Evolutionary conservation across 345 rosid species (phyloP), one percentile per base, ranked within the genome.

Genomic region (Gossypium anomalum): DNA sequence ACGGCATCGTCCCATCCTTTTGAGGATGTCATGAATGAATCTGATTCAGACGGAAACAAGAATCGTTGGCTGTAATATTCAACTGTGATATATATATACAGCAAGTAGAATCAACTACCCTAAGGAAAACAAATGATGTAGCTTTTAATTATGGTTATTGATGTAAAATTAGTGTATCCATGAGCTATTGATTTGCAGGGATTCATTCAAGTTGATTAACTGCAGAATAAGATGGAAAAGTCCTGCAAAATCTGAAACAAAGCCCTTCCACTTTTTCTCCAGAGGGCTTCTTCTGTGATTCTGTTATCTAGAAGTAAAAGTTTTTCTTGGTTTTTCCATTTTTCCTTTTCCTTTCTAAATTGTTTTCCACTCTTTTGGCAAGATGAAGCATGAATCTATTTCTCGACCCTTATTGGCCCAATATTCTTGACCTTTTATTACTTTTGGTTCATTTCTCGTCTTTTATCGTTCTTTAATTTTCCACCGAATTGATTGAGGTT

Each of bases 1-100:
- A 87, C 83, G 92, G 93, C 16, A 89, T 92, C 77, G 98, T 94
- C 56, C 97, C 98, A 0, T 77, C 94, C 27, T 88, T 85, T 61
- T 87, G 72, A 76, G 27, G 38, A 2, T 3, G 17, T 17, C 10
- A 57, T 38, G 29, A 17, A 70, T 52, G 59, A 49, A 70, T 70
- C 43, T 25, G 55, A 10, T 7, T 5, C 15, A 27, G 16, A 27
- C n/a, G 43, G 7, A 60, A 27, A 60, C 3, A 14, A 27, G 38
- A 60, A 25, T n/a, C 19, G 41, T 34, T 34, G 7, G 41, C 41
- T 16, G 67, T 38, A 16, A 34, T 34, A 34, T 17, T 34, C 48
- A 38, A 63, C 67, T 9, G 15, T 38, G 67, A 63, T 34, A 63
- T 34, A 38, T 63, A 9, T 63, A 17, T 34, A 48, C 22, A 63